Evolutionary conservation across 148 eudicot species (phyloP).

Genomic region (Silene conica): DNA sequence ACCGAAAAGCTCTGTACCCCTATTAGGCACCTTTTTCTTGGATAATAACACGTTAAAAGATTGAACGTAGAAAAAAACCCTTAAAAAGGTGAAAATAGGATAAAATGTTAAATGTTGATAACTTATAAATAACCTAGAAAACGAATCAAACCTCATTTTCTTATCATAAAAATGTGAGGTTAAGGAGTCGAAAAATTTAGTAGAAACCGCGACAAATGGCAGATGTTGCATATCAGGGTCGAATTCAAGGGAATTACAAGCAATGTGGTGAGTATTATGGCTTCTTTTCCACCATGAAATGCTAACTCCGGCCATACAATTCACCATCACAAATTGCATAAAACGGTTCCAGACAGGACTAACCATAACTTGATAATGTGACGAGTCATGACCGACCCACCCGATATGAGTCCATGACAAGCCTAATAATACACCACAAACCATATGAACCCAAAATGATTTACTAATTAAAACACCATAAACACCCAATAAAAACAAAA

Average conservation of each 20-base stretch:
- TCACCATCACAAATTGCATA: conserved; percentile 36
- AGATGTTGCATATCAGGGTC: conserved; percentile 54
- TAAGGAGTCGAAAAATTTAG: conserved; percentile 38
- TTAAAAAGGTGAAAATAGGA: conserved; percentile 44
- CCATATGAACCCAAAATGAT: conserved; percentile 32
- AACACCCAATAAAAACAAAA: conserved; percentile 33
- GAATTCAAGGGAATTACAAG: conserved; percentile 48
- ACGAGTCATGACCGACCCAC: conserved; percentile 60
- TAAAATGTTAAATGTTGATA: conserved; percentile 50
- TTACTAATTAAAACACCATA: conserved; percentile 38
- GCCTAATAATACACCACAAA: conserved; percentile 44
- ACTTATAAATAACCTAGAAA: conserved; percentile 40
- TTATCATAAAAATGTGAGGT: conserved; percentile 39
- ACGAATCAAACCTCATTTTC: conserved; percentile 36
- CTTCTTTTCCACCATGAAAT: conserved; percentile 58
- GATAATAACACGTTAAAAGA: conserved; percentile 37
- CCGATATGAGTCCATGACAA: conserved; percentile 55
- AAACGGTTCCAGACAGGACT: conserved; percentile 26
- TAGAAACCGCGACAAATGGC: conserved; percentile 47
- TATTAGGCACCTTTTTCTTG: conserved; percentile 33
- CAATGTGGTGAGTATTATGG: conserved; percentile 56
- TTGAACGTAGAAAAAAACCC: conserved; percentile 42
- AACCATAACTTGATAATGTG: conserved; percentile 50
- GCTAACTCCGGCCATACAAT: conserved; percentile 50
- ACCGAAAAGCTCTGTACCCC: conserved; percentile 37